Conservation (phyloP, 2,329 filamentous ascomycete genomes). For the Didymella pomorum region DNA sequence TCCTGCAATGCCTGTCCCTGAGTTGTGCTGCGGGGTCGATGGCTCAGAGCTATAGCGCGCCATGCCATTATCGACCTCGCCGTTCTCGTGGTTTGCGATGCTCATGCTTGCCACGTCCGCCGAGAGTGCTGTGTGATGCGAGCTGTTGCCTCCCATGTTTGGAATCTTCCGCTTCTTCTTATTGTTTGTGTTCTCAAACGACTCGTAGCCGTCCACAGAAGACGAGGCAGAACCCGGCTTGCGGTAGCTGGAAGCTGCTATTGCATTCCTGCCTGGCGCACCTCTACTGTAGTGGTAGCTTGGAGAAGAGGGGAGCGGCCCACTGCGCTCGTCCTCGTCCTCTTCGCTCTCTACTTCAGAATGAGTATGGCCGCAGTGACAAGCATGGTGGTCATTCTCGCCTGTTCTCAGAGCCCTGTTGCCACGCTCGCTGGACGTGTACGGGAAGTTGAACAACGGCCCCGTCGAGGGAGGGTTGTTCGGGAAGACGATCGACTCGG, state of each 20-base stretch:
- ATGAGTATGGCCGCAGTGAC: constrained; percentile 56
- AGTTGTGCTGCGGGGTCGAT: constrained; percentile 59
- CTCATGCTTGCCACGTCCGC: constrained; percentile 72
- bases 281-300: constrained; percentile 50
- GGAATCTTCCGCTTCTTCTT: constrained; percentile 99
- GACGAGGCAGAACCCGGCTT: constrained; percentile 68
- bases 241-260: constrained; percentile 45
- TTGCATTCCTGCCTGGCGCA: constrained; percentile 36
- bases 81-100: constrained; percentile 57
- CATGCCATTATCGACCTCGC: constrained; percentile 56
- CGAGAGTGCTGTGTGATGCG: constrained; percentile 65
- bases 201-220: constrained; percentile 88
- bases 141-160: constrained; percentile 75
- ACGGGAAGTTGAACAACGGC: constrained; percentile 78
- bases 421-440: constrained; percentile 45
- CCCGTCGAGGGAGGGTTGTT: constrained; percentile 74
- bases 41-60: constrained; percentile 65
- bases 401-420: constrained; percentile 52
- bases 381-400: constrained; percentile 60
- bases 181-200: constrained; percentile 98
- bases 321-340: constrained; percentile 56
- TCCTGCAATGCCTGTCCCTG: constrained; percentile 77
- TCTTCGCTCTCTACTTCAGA: constrained; percentile 68
- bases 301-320: constrained; percentile 52
- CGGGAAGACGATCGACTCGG: constrained; percentile 82